A percentile compares a stretch with the other conserved stretches of the same genome.
Evolutionary conservation across 1,284 basidiomycete genomes (phyloP).

Genomic region (Irpex lacteus): DNA sequence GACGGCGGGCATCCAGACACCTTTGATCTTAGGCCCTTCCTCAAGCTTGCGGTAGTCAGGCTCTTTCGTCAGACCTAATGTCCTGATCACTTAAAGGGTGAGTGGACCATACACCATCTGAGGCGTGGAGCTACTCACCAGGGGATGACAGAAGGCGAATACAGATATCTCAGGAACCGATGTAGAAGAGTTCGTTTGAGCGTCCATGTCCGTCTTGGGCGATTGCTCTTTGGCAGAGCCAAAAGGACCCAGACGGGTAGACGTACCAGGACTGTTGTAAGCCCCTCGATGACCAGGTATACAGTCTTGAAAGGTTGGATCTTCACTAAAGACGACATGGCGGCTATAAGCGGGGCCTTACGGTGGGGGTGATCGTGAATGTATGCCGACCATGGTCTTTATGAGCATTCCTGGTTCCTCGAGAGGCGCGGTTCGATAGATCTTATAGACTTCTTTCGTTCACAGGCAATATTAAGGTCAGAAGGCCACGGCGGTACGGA

Average conservation of each 20-base stretch:
- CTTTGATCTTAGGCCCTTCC: not conserved
- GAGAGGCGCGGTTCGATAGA: not conserved
- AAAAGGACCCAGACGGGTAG: not conserved
- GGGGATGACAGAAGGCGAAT: not conserved
- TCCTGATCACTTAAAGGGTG: not conserved
- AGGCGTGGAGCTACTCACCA: not conserved
- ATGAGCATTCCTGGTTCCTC: not conserved
- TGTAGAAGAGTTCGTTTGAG: not conserved
- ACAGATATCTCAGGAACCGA: not conserved
- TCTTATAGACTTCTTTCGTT: not conserved
- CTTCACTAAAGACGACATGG: not conserved
- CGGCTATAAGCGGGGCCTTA: not conserved
- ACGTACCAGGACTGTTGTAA: not conserved
- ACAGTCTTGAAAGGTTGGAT: not conserved
- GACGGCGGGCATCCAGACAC: constrained; percentile 48
- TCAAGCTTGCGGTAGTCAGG: not conserved
- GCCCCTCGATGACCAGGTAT: not conserved
- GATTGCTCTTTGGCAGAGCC: not conserved
- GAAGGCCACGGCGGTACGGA: not conserved
- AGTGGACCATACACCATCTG: not conserved
- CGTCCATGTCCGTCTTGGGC: constrained; percentile 1
- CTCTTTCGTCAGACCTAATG: not conserved
- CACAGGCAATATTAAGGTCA: not conserved
- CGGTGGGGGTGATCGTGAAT: not conserved
- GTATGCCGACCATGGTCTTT: not conserved